A percentile compares a stretch with the other conserved stretches of the same genome.
Conservation (phyloP, 306 rosid genomes). For the Acacia crassicarpa region DNA sequence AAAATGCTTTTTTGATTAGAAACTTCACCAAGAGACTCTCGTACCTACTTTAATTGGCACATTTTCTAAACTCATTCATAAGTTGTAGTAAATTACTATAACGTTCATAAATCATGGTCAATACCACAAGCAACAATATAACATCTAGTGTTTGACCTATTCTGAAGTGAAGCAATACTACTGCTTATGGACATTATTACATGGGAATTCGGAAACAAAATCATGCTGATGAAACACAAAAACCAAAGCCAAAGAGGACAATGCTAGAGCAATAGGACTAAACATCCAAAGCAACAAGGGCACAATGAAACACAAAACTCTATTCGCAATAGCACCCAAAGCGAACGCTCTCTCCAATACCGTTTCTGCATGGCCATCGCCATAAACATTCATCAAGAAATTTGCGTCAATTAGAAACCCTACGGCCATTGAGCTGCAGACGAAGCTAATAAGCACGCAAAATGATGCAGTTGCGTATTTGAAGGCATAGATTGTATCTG, state of each 20-base stretch:
- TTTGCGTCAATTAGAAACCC: conserved; percentile 64
- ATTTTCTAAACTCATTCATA: too few species aligned
- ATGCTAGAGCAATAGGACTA: conserved; percentile 55
- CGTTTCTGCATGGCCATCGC: conserved; percentile 32
- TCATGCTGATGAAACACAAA: conserved; percentile 60
- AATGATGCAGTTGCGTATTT: conserved; percentile 68
- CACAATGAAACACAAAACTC: conserved; percentile 56
- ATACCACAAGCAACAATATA: neutral
- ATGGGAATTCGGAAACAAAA: conserved; percentile 45
- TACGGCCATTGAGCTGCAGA: conserved; percentile 70
- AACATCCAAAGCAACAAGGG: conserved; percentile 76
- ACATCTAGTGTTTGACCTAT: neutral
- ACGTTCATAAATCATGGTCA: neutral
- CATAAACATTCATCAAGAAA: conserved; percentile 48
- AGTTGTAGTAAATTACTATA: too few species aligned
- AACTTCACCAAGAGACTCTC: too few species aligned
- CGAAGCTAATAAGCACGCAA: conserved; percentile 58
- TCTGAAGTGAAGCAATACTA: conserved; percentile 6
- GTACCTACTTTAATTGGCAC: too few species aligned
- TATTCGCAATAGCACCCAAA: conserved; percentile 59
- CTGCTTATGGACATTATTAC: conserved; percentile 6
- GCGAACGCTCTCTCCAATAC: conserved; percentile 65
- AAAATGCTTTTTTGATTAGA: too few species aligned
- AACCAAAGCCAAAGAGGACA: conserved; percentile 58
- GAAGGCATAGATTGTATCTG: conserved; percentile 38